Conservation (phyloP, 352 stramenopile genomes). For the Phytophthora quininea region DNA sequence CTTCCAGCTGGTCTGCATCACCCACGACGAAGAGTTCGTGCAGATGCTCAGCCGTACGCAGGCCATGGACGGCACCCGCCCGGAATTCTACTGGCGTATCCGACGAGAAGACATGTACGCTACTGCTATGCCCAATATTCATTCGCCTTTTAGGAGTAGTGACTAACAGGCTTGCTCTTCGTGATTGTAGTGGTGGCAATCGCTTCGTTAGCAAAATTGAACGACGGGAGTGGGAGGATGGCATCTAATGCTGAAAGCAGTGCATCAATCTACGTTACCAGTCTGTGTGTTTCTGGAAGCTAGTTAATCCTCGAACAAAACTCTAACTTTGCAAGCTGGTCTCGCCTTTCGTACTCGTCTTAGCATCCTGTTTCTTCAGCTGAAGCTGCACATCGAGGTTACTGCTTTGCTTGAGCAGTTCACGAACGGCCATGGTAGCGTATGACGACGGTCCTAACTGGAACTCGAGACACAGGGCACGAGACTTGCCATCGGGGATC, state of each 20-base stretch:
- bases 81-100: constrained; percentile 88
- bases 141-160: neutral
- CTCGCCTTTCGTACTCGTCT: constrained; percentile 19
- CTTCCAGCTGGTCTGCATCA: constrained; percentile 99
- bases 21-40: constrained; percentile 98
- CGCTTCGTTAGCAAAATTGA: constrained; percentile 88
- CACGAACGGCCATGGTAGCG: constrained; percentile 95
- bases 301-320: constrained; percentile 18
- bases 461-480: constrained; percentile 84
- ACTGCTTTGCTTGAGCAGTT: constrained; percentile 95
- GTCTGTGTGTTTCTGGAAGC: constrained; percentile 3
- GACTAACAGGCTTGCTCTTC: constrained; percentile 1
- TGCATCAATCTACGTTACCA: neutral
- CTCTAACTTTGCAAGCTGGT: constrained; percentile 12
- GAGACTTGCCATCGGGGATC: constrained; percentile 64
- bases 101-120: constrained; percentile 83
- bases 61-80: constrained; percentile 70
- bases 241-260: constrained; percentile 26
- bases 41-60: constrained; percentile 88
- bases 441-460: constrained; percentile 91
- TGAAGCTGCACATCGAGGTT: constrained; percentile 75
- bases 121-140: neutral
- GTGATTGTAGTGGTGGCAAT: constrained; percentile 63
- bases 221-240: constrained; percentile 66
- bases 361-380: constrained; percentile 44